A percentile compares a stretch with the other conserved stretches of the same genome.
Conservation (phyloP, 2,329 filamentous ascomycete species). For the Colletotrichum lindemuthianum region DNA sequence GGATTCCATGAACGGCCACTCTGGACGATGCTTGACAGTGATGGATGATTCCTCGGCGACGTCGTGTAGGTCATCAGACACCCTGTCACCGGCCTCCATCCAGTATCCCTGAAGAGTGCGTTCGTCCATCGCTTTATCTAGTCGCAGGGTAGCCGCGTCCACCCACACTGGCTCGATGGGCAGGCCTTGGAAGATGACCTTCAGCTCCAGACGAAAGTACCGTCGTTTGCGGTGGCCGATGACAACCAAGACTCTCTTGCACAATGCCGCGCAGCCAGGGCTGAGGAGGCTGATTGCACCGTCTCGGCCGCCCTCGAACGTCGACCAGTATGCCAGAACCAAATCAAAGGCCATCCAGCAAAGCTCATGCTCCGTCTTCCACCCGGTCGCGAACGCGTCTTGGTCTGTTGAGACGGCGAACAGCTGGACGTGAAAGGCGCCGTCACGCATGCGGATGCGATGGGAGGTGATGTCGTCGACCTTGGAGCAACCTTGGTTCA, state of each 20-base stretch:
- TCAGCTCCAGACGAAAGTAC: conserved; percentile 7
- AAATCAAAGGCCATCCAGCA: conserved; percentile 9
- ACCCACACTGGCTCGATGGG: background rate
- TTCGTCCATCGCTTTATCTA: background rate
- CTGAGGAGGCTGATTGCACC: background rate
- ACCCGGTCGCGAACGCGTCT: background rate
- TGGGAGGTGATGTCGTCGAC: conserved; percentile 1
- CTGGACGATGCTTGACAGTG: too few species aligned
- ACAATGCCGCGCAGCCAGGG: background rate
- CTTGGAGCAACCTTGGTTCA: background rate
- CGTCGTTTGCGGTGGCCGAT: conserved; percentile 1
- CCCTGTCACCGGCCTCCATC: background rate
- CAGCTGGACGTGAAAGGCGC: background rate
- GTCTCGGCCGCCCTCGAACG: background rate
- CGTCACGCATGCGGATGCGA: background rate
- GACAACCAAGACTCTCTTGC: background rate
- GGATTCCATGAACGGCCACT: too few species aligned
- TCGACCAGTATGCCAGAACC: background rate
- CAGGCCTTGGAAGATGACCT: conserved; percentile 1
- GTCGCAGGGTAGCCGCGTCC: background rate
- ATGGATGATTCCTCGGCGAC: background rate
- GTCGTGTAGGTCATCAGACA: background rate
- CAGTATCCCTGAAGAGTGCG: conserved; percentile 2
- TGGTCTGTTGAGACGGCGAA: background rate
- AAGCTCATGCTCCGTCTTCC: conserved; percentile 7